Base-by-base conservation (phyloP, 768 basidiomycete species). In the Lactifluus rugatus region DNA sequence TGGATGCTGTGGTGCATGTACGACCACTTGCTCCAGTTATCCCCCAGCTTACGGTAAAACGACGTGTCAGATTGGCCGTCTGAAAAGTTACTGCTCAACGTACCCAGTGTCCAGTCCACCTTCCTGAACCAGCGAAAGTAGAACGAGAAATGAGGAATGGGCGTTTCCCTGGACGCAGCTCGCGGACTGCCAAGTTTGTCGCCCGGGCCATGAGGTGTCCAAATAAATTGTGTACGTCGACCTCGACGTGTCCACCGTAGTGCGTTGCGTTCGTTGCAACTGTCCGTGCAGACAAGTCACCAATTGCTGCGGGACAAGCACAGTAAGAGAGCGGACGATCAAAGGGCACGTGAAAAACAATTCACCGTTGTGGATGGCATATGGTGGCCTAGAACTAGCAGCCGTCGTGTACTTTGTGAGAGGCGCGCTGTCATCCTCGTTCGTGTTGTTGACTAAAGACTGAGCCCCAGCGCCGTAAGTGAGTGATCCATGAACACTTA, bases 101-200 rank as follows among this genome's bases (percentile, higher is more conserved):
- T 67, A 82, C 81, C 85, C 86, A 87, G 67, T 87, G 85, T 0
- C 84, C 85, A 26, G 82, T 76, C 83, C 84, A 87, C 64, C 73
- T 82, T 17, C 86, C 85, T 0, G 84, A 70, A 45, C 81, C 81
- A 5, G 84, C 75, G 70, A 85, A 85, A 0, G 85, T 86, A 28
- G 84, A 84, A 8, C 85, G 81, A 63, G 78, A 77, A 63, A 87
- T 86, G 56, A 86, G 61, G 71, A 87, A 90, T 1, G 87, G 88
- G 7, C 87, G 76, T 66, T 80, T 77, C 3, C 79, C 80, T 2
- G 81, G 76, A 3, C 76, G 70, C 52, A 87, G 69, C 5, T 76
- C 66, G 63, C 75, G 72, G 44, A 88, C 57, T 5, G 84, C 84
- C 23, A 78, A 68, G 70, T 85, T 75, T 4, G 86, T 85, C 1